phyloP scores from a whole-genome alignment of 2,329 filamentous ascomycete genomes.

The Colletotrichum melonis region DNA sequence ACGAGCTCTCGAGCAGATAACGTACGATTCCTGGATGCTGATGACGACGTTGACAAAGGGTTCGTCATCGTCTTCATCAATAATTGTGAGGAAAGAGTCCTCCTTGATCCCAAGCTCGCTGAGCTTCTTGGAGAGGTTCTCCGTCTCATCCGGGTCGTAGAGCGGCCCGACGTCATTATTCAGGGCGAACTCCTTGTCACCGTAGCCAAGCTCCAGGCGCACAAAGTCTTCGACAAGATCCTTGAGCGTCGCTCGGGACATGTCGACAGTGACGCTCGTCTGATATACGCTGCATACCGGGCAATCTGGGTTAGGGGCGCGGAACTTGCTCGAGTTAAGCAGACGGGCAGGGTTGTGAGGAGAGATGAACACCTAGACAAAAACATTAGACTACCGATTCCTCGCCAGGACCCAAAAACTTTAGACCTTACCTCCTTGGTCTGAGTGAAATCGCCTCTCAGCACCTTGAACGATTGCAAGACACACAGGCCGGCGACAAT shows the following conservation, averaged over 20 bases:
- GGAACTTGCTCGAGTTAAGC: constrained; percentile 66
- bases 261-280: constrained; percentile 74
- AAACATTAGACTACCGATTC: neutral
- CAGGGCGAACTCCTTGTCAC: constrained; percentile 81
- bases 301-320: constrained; percentile 82
- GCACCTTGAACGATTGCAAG: constrained; percentile 90
- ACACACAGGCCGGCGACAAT: constrained; percentile 95
- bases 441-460: constrained; percentile 76
- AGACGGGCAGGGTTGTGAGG: constrained; percentile 70
- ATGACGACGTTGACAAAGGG: constrained; percentile 85
- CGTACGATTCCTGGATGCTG: constrained; percentile 72
- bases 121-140: constrained; percentile 85
- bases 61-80: constrained; percentile 82
- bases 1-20: constrained; percentile 20
- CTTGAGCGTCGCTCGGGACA: constrained; percentile 77
- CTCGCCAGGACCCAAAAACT: neutral
- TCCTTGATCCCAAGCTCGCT: constrained; percentile 79
- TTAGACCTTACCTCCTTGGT: constrained; percentile 74
- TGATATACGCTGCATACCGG: constrained; percentile 84
- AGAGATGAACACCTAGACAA: constrained; percentile 78
- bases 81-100: constrained; percentile 83
- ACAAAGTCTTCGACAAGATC: constrained; percentile 84
- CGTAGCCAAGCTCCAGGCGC: constrained; percentile 77
- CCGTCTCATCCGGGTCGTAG: constrained; percentile 90
- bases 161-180: constrained; percentile 81